Evolutionary conservation across 192 early-diverging fungal genomes (phyloP).

Genomic region (Funneliformis mosseae): DNA sequence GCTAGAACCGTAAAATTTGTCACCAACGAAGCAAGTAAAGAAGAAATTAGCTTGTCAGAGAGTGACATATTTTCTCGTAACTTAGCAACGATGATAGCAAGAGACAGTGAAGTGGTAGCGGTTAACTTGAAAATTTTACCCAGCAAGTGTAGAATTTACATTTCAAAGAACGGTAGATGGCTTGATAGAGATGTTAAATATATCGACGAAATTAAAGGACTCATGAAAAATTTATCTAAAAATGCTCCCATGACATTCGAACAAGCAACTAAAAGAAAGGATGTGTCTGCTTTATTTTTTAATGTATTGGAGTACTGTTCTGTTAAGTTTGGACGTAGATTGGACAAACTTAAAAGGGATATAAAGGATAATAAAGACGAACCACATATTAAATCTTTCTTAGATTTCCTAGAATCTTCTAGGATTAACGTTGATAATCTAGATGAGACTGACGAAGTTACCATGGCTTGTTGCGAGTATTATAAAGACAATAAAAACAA

Average conservation of each 20-base stretch:
- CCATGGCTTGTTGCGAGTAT: background rate
- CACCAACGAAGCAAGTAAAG: background rate
- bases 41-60: background rate
- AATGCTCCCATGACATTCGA: background rate
- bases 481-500: background rate
- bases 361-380: background rate
- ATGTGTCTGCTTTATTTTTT: background rate
- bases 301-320: background rate
- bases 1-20: background rate
- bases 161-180: background rate
- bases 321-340: background rate
- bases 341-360: background rate
- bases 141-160: background rate
- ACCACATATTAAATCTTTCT: background rate
- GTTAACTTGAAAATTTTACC: background rate
- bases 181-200: background rate
- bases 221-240: background rate
- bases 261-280: background rate
- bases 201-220: background rate
- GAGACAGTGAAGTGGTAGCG: background rate
- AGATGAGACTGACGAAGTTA: background rate
- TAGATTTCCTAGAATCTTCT: background rate
- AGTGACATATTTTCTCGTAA: background rate
- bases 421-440: background rate
- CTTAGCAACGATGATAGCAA: background rate